Percentiles rank a stretch among this genome's conserved stretches.
Evolutionary conservation across 2,329 filamentous ascomycete species (phyloP).

Genomic region (Didymella exigua): DNA sequence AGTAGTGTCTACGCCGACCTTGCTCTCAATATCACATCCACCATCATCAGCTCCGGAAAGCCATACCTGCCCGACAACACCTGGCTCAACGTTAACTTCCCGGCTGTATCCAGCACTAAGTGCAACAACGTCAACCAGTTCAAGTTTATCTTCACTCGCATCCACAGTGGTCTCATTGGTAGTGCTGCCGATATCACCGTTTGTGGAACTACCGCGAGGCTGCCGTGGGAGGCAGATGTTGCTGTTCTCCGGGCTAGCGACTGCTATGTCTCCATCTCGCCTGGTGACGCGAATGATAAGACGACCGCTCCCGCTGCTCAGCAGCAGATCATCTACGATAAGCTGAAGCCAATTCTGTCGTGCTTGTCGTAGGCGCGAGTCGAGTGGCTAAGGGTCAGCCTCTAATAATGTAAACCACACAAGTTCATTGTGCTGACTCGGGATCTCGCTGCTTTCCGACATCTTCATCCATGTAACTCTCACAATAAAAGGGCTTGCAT

Average conservation of each 20-base stretch:
- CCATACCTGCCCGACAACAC: conserved; percentile 67
- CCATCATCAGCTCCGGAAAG: conserved; percentile 60
- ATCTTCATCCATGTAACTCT: too few relatives aligned
- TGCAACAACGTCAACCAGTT: conserved; percentile 63
- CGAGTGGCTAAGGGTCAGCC: too few relatives aligned
- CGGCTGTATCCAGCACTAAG: conserved; percentile 53
- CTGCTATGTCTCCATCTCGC: conserved; percentile 68
- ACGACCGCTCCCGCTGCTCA: conserved; percentile 58
- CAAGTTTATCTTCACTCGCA: conserved; percentile 67
- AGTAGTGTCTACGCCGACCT: conserved; percentile 69
- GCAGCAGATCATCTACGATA: conserved; percentile 33
- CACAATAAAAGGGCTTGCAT: too few relatives aligned
- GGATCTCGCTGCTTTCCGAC: too few relatives aligned
- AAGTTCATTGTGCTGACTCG: too few relatives aligned
- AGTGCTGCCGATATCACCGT: conserved; percentile 59
- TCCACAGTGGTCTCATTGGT: conserved; percentile 54
- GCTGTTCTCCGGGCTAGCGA: conserved; percentile 50
- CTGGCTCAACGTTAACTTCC: conserved; percentile 74
- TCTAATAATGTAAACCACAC: too few relatives aligned
- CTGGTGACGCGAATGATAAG: conserved; percentile 66
- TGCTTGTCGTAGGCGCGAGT: conserved; percentile 19
- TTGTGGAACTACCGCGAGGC: conserved; percentile 57
- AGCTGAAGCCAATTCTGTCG: conserved; percentile 36
- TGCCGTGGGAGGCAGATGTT: conserved; percentile 66
- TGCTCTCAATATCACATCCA: conserved; percentile 62